Base-by-base conservation (phyloP, 305 asterid species). In the Withania somnifera region DNA sequence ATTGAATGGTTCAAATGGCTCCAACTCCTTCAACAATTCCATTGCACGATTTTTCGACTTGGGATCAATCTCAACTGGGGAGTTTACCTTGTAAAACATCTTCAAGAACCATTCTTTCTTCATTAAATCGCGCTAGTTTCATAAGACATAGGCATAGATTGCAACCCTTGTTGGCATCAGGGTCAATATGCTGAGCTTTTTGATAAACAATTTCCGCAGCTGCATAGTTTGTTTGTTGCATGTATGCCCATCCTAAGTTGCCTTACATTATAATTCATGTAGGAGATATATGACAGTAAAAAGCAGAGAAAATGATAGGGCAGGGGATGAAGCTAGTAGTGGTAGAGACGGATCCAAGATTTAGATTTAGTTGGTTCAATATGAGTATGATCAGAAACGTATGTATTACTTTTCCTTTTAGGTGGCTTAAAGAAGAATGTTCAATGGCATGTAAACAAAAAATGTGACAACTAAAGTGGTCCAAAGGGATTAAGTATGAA, bases 171-270 rank as follows among this genome's bases (percentile, higher is more conserved):
- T 92, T 92, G 54, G 95, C 90, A 42, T 94, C 97, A 0, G 95
- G 89, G 40, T 94, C 98, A 40, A 92, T 88, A 82, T 90, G 79
- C 64, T 92, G 97, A 51, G 97, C 94, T 86, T 91, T 92, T 13
- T 87, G 80, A 64, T 94, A 94, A 19, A 91, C 97, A 36, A 67
- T 85, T 84, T 92, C 97, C 0, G 97, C 97, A 1, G 95, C 92
- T 0, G 86, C 87, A 68, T 90, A 91, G 83, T 91, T 89, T 4
- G 60, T 61, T 78, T 92, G 90, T 86, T 94, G 97, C 97, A 94
- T 94, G 79, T 94, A 94, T 2, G 98, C 94, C 98, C 98, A 94
- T 6, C 97, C 98, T 66, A 94, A 82, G 78, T 94, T 94, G 11
- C 97, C 98, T 97, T 92, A 90, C 86, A 86, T 61, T 22, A 2